phyloP scores from a whole-genome alignment of 768 basidiomycete genomes.

The Suillus subluteus region DNA sequence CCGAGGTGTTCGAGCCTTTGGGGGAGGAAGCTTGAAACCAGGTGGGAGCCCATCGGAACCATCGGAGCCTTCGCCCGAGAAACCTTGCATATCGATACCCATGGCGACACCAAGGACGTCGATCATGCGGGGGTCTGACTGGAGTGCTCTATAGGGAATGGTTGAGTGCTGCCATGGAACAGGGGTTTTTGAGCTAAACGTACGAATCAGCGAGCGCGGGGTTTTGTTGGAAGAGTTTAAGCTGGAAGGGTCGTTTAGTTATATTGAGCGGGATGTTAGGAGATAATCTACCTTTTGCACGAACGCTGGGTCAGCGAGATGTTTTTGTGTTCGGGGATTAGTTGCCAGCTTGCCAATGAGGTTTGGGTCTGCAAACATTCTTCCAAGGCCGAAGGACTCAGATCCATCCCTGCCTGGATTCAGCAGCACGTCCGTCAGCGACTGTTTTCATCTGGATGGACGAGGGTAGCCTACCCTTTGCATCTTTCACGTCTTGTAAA shows the following conservation, averaged over 20 bases:
- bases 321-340: conserved; percentile 84
- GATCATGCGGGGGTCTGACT: conserved; percentile 87
- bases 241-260: conserved; percentile 36
- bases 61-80: conserved; percentile 66
- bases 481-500: conserved; percentile 84
- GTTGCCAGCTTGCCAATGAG: conserved; percentile 81
- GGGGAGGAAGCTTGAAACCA: conserved; percentile 41
- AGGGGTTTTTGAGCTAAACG: conserved; percentile 20
- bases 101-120: conserved; percentile 91
- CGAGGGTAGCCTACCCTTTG: conserved; percentile 58
- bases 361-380: conserved; percentile 84
- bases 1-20: conserved; percentile 34
- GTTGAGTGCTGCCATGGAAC: not conserved
- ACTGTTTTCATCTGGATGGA: not conserved
- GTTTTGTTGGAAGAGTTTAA: conserved; percentile 69
- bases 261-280: not conserved
- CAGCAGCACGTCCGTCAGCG: conserved; percentile 3
- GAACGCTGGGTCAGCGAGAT: conserved; percentile 84
- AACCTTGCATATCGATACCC: conserved; percentile 91
- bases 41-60: conserved; percentile 82
- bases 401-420: conserved; percentile 39
- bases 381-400: conserved; percentile 64
- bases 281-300: conserved; percentile 57
- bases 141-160: conserved; percentile 47
- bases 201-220: conserved; percentile 65